These are phyloP conservation scores for Coccomyxa sp. DNA, from an alignment of 139 green algal genomes.

Conservation along the genomic window DNA sequence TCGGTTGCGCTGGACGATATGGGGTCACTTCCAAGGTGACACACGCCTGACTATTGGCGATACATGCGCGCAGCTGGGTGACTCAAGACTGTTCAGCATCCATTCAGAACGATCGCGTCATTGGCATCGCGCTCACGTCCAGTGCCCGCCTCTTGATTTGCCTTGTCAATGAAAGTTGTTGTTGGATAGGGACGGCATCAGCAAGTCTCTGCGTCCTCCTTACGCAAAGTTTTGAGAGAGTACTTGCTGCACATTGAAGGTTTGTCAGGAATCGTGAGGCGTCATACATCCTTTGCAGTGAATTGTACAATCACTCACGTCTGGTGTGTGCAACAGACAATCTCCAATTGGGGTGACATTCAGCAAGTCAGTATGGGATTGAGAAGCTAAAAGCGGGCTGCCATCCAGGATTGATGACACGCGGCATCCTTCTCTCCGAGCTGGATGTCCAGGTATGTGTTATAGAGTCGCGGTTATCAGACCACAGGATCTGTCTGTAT, in stretches of 20 bases:
- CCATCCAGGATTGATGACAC: background rate
- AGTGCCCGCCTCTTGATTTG: too few species aligned
- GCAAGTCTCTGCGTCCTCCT: too few species aligned
- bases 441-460: background rate
- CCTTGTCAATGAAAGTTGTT: too few species aligned
- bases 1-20: background rate
- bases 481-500: background rate
- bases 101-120: too few species aligned
- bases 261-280: background rate
- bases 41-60: background rate
- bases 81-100: too few species aligned
- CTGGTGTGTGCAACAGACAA: background rate
- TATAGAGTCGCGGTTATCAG: background rate
- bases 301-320: background rate
- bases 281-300: background rate
- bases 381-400: background rate
- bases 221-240: too few species aligned
- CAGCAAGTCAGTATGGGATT: background rate
- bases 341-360: background rate
- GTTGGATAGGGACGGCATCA: too few species aligned
- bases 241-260: background rate
- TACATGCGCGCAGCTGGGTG: too few species aligned
- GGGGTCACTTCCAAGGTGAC: background rate
- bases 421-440: background rate
- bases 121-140: too few species aligned